Evolutionary conservation across 257 asterid species (phyloP).

Genomic region (Gentiana straminea): DNA sequence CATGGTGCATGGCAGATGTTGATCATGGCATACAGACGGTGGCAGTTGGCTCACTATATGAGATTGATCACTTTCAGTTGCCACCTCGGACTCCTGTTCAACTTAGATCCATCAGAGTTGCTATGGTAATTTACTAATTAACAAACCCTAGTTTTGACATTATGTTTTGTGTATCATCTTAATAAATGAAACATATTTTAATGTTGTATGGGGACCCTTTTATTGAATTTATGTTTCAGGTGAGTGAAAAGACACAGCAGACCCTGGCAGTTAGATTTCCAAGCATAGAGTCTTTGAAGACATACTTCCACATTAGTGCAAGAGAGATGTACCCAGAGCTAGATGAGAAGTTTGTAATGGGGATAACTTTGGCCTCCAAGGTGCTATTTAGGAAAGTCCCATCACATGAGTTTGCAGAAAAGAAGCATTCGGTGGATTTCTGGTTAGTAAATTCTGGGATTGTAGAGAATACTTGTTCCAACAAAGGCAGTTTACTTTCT

Average conservation of each 20-base stretch:
- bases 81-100: conserved; percentile 67
- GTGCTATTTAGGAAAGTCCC: conserved; percentile 54
- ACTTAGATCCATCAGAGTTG: conserved; percentile 66
- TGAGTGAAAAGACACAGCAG: conserved; percentile 58
- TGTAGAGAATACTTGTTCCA: conserved; percentile 14
- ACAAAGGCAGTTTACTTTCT: conserved; percentile 36
- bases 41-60: conserved; percentile 51
- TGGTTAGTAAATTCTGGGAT: conserved; percentile 36
- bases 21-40: conserved; percentile 11
- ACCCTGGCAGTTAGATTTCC: conserved; percentile 64
- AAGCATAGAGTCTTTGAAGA: conserved; percentile 52
- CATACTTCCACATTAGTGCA: conserved; percentile 46
- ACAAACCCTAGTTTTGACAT: background rate
- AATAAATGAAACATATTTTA: background rate
- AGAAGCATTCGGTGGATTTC: conserved; percentile 45
- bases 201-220: background rate
- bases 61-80: conserved; percentile 57
- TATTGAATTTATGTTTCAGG: conserved; percentile 26
- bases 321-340: conserved; percentile 70
- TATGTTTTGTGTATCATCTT: background rate
- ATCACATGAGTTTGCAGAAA: conserved; percentile 30
- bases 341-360: conserved; percentile 84
- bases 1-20: conserved; percentile 1
- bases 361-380: conserved; percentile 34
- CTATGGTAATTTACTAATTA: conserved; percentile 41